These are phyloP conservation scores for Trichophyton benhamiae DNA, from an alignment of 2,329 filamentous ascomycete genomes.

Conservation along the genomic window DNA sequence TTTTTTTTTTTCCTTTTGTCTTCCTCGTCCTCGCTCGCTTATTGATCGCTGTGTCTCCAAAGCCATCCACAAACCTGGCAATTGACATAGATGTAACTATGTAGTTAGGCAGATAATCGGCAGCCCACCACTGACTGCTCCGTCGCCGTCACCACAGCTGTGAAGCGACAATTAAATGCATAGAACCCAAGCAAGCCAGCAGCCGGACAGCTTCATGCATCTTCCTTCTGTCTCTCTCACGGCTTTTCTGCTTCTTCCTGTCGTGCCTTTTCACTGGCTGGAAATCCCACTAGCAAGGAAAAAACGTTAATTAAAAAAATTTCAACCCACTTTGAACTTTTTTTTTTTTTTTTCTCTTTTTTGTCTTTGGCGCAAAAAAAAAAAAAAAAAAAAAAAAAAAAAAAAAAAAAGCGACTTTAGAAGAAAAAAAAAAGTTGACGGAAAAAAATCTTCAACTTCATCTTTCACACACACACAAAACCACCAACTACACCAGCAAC, in stretches of 20 bases:
- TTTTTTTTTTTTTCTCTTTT: neutral
- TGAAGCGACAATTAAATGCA: no score
- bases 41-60: no score
- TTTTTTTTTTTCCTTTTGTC: no score
- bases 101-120: no score
- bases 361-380: neutral
- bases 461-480: constrained; percentile 10
- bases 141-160: no score
- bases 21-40: no score
- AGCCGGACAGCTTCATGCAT: neutral
- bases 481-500: neutral
- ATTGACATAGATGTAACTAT: no score
- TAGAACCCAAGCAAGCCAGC: no score
- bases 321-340: neutral
- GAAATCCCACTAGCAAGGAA: neutral
- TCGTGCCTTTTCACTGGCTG: neutral
- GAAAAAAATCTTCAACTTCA: constrained; percentile 8
- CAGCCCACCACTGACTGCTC: no score
- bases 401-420: neutral
- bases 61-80: no score
- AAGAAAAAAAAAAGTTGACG: neutral
- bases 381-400: neutral
- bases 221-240: neutral
- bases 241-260: neutral
- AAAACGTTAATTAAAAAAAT: neutral